These are phyloP conservation scores for Stylonectria norvegica DNA, from an alignment of 2,329 filamentous ascomycete species.

Conservation along the genomic window DNA sequence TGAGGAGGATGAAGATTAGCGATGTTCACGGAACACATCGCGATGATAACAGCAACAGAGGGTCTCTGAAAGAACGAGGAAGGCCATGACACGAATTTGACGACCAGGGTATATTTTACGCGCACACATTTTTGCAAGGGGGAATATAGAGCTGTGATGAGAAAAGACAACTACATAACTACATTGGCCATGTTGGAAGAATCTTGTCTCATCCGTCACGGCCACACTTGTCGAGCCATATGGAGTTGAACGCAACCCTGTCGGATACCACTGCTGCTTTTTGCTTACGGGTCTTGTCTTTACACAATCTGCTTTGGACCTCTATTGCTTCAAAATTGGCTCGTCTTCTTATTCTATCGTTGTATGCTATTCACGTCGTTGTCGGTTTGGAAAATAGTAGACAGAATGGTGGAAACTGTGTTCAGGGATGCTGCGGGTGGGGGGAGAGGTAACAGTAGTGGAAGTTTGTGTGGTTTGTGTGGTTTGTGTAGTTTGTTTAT, in stretches of 20 bases:
- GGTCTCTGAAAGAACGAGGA: neutral
- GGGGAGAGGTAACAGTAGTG: too few species aligned
- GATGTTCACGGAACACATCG: neutral
- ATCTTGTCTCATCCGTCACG: slow-evolving; percentile 16
- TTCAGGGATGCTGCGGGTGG: neutral
- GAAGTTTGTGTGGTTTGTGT: too few species aligned
- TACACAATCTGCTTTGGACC: neutral
- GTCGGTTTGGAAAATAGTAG: neutral
- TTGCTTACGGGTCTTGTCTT: slow-evolving; percentile 7
- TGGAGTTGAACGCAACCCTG: slow-evolving; percentile 18
- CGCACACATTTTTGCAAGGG: neutral
- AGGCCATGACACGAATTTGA: neutral
- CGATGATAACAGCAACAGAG: neutral
- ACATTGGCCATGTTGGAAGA: slow-evolving; percentile 15
- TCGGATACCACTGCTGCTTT: slow-evolving; percentile 29
- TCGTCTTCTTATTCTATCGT: too few species aligned
- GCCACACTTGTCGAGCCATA: slow-evolving; percentile 10
- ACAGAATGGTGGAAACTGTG: neutral
- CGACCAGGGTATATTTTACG: neutral
- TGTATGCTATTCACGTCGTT: neutral
- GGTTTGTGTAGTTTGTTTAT: neutral
- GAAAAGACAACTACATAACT: neutral
- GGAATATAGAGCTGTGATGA: too few species aligned
- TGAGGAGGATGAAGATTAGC: slow-evolving; percentile 65
- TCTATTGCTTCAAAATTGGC: too few species aligned